Conservation (phyloP, 78 protist genomes). For the Dictyostelium firmibasis region DNA sequence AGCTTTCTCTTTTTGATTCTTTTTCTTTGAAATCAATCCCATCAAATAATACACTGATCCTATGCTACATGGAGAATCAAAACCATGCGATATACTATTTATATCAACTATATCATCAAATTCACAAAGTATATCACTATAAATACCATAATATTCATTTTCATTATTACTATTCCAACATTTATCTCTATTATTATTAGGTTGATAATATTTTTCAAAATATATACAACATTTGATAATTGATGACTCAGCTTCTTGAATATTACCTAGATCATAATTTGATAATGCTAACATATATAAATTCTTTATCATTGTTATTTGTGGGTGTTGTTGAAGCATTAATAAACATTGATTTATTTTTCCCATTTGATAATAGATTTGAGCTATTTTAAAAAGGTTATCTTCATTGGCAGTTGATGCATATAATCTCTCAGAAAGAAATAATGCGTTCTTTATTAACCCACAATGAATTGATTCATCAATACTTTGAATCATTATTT, state of each 20-base stretch:
- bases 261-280: slow-evolving; percentile 14
- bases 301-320: not conserved
- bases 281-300: slow-evolving; percentile 14
- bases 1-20: slow-evolving; percentile 36
- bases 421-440: slow-evolving; percentile 46
- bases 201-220: not conserved
- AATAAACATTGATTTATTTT: slow-evolving; percentile 2
- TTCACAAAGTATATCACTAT: not conserved
- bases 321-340: not conserved
- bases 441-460: slow-evolving; percentile 12
- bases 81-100: not conserved
- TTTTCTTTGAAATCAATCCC: slow-evolving; percentile 9
- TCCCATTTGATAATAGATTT: slow-evolving; percentile 27
- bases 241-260: slow-evolving; percentile 19
- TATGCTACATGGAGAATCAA: slow-evolving; percentile 1
- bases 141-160: not conserved
- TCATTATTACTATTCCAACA: not conserved
- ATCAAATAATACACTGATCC: slow-evolving; percentile 34
- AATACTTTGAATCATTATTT: not conserved
- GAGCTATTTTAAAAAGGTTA: slow-evolving; percentile 3
- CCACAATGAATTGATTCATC: not conserved
- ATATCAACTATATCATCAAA: not conserved
- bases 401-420: not conserved
- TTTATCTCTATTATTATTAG: not conserved
- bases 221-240: slow-evolving; percentile 1